Evolutionary conservation across 2,329 filamentous ascomycete genomes (phyloP), one percentile per base, ranked within the genome.

Genomic region (Claviceps digitariae): DNA sequence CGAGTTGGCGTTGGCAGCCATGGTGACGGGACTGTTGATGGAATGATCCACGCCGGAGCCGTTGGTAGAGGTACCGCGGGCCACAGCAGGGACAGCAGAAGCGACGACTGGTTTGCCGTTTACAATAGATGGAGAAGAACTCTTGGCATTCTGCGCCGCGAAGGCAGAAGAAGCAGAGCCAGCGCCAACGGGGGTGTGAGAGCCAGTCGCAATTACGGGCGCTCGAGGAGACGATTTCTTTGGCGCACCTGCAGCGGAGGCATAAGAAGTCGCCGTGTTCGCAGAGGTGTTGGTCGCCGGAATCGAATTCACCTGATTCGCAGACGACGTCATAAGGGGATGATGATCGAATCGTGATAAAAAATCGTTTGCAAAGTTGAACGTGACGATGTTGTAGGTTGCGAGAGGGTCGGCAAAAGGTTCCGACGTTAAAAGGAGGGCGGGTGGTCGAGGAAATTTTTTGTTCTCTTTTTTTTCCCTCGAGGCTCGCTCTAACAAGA

Each of bases 11-110:
- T 87, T 86, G 61, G 89, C 84, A 68, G 82, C 90, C 75, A 96
- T 95, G 63, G 90, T 95, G 64, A 95, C 86, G 20, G 91, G 95
- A 59, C 83, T 83, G 73, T 95, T 95, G 67, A 89, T 82, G 66
- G 76, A 79, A 74, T 97, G 90, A 62, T 89, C 84, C 61, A 75
- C 75, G 52, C 76, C 69, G 60, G 74, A 72, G 60, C 87, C 87
- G 79, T 94, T 93, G 62, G 76, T 75, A 60, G 75, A 71, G 64
- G 75, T 80, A 69, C 79, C 78, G 69, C 81, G 80, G 57, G 77
- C 79, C 61, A 86, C 81, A 67, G 75, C 74, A 60, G 84, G 83
- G 62, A 86, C 75, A 66, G 83, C 82, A 59, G 83, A 83, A 69
- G 78, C 78, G 69, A 84, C 84, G 69, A 82, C 75, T 60, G 77